Conservation (phyloP, 768 basidiomycete genomes). For the Tricholoma bakamatsutake region DNA sequence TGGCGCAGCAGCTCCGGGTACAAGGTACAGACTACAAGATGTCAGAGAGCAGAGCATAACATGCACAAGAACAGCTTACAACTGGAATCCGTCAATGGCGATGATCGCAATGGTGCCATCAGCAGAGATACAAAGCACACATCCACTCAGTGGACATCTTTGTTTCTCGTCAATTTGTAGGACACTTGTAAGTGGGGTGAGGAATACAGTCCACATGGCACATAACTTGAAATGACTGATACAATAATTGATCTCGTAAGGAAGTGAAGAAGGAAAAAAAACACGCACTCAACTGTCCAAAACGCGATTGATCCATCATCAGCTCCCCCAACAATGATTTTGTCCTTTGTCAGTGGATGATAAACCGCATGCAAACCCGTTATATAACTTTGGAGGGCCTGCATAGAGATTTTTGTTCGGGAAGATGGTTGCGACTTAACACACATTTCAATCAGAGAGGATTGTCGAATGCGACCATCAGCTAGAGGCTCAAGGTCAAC, state of each 20-base stretch:
- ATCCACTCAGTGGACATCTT: conserved; percentile 56
- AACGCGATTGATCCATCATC: conserved; percentile 75
- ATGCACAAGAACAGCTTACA: conserved; percentile 43
- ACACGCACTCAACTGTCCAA: conserved; percentile 60
- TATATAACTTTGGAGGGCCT: conserved; percentile 42
- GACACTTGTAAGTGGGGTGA: conserved; percentile 53
- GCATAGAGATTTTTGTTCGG: conserved; percentile 36
- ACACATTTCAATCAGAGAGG: conserved; percentile 37
- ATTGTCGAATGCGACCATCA: conserved; percentile 46
- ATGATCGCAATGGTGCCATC: conserved; percentile 87
- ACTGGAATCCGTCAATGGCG: conserved; percentile 63
- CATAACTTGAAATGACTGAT: conserved; percentile 57
- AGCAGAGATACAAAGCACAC: conserved; percentile 62
- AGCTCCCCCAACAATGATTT: conserved; percentile 64
- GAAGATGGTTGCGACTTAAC: conserved; percentile 14
- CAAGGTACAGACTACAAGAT: conserved; percentile 56
- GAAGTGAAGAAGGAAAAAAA: neutral
- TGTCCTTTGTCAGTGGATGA: conserved; percentile 55
- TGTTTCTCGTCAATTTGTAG: conserved; percentile 48
- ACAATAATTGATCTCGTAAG: neutral
- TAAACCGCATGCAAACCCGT: conserved; percentile 47
- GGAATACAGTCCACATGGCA: conserved; percentile 72
- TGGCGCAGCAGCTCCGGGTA: conserved; percentile 76
- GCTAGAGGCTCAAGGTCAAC: conserved; percentile 25
- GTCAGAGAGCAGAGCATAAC: neutral